Evolutionary conservation across 345 rosid species (phyloP), one percentile per base, ranked within the genome.

Genomic region (Raphanus raphanistrum): DNA sequence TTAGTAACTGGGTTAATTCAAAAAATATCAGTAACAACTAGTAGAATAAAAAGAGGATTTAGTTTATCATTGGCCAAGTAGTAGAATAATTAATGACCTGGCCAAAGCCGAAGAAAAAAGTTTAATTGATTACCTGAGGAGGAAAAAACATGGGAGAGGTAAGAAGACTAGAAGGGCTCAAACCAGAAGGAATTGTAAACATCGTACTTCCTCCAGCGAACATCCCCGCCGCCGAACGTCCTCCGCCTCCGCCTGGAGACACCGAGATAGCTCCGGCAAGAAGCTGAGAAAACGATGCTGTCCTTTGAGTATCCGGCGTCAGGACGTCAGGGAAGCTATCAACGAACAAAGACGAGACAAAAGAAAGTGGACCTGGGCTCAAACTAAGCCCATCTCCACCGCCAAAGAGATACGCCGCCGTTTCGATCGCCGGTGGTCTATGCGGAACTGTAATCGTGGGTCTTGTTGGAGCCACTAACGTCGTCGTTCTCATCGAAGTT

Each of bases 321-420:
- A 85, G 64, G 0, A 58, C 76, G 26, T 87, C 91, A 26, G 84
- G 87, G 70, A 72, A 80, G 76, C 38, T 81, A 41, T 92, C 97
- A 60, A 87, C 73, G 78, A 95, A 92, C 86, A 95, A 88, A 75
- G 90, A 84, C 4, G 97, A 88, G 77, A 95, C 92, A 68, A 95
- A 83, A 43, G 96, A 89, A 94, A 92, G 82, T 55, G 99, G 99
- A 0, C 98, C 98, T 8, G 99, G 98, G 80, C 99, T 95, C 4
- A 84, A 21, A 76, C 94, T 95, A 26, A 84, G 29, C 35, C 75
- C 81, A 32, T 69, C 71, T 27, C 91, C 96, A 27, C 88, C 83
- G 0, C 84, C 69, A 68, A 84, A 87, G 29, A 86, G 36, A 76
- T 82, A 63, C 15, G 90, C 86, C 82, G 82, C 74, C 31, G 90